Percentiles rank a stretch among this genome's conserved stretches.
Conservation (phyloP, 73 alveolate genomes). For the Paramecium caudatum region DNA sequence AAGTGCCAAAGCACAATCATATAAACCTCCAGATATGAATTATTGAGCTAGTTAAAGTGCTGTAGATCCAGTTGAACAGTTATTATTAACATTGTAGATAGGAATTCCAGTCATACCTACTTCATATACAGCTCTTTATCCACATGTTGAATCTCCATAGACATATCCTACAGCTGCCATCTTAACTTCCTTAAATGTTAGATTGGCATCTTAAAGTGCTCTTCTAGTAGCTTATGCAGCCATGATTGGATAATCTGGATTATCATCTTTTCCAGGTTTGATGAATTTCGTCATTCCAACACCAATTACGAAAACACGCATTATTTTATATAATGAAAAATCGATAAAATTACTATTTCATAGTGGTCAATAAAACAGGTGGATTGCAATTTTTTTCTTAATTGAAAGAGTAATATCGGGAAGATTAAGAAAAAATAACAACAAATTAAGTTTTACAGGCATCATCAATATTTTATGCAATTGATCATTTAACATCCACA, state of each 20-base stretch:
- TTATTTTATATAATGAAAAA: not conserved
- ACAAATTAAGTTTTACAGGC: constrained; percentile 58
- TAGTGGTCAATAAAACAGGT: constrained; percentile 65
- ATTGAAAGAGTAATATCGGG: constrained; percentile 56
- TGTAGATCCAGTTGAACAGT: constrained; percentile 91
- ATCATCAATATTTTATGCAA: constrained; percentile 65
- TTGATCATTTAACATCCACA: constrained; percentile 60
- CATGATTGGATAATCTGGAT: constrained; percentile 86
- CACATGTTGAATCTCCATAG: constrained; percentile 92
- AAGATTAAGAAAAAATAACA: constrained; percentile 49
- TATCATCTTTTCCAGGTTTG: constrained; percentile 84
- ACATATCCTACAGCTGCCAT: constrained; percentile 88
- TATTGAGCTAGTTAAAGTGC: constrained; percentile 85
- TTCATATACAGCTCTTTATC: constrained; percentile 89
- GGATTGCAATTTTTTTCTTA: constrained; percentile 62
- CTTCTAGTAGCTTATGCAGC: constrained; percentile 84
- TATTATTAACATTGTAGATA: constrained; percentile 86
- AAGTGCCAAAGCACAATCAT: constrained; percentile 88
- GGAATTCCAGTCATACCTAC: constrained; percentile 94
- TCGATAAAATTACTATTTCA: not conserved
- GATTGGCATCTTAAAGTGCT: constrained; percentile 87
- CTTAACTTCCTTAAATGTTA: constrained; percentile 78
- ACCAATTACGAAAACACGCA: constrained; percentile 89
- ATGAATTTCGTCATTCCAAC: constrained; percentile 94
- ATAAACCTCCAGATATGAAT: constrained; percentile 79